These are phyloP conservation scores for Colletotrichum caudatum DNA, from an alignment of 2,329 filamentous ascomycete genomes.

Conservation along the genomic window DNA sequence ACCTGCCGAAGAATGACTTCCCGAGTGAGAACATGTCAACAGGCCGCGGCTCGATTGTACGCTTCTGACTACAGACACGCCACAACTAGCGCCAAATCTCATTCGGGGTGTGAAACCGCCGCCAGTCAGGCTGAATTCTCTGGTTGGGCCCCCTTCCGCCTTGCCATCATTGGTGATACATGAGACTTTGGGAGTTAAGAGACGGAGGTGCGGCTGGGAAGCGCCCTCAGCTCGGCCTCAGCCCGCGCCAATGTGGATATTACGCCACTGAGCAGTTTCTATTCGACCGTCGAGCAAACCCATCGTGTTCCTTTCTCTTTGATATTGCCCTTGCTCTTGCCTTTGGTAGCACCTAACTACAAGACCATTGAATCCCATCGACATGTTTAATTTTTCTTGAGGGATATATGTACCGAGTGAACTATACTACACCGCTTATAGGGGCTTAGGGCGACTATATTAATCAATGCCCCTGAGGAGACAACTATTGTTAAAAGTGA, in stretches of 20 bases:
- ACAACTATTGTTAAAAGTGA: neutral
- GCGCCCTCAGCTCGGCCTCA: too few species aligned
- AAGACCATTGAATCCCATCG: neutral
- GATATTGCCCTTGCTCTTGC: neutral
- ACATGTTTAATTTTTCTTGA: neutral
- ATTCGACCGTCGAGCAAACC: neutral
- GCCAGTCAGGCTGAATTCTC: neutral
- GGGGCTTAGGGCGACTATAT: too few species aligned
- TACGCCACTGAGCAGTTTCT: neutral
- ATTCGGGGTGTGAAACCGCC: too few species aligned
- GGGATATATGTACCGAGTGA: too few species aligned
- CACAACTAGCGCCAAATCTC: neutral
- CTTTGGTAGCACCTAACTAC: neutral
- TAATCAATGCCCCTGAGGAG: too few species aligned
- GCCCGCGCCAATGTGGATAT: neutral
- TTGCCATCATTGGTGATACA: neutral
- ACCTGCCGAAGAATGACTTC: neutral
- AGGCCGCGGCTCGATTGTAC: neutral
- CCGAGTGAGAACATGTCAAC: neutral
- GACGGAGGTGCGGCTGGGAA: neutral
- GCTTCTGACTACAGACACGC: neutral
- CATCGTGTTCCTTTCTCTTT: neutral
- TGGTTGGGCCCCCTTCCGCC: neutral
- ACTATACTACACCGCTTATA: too few species aligned
- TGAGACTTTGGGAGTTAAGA: neutral